Evolutionary conservation across 2,329 filamentous ascomycete species (phyloP), one percentile per base, ranked within the genome.

Genomic region (Colletotrichum nymphaeae): DNA sequence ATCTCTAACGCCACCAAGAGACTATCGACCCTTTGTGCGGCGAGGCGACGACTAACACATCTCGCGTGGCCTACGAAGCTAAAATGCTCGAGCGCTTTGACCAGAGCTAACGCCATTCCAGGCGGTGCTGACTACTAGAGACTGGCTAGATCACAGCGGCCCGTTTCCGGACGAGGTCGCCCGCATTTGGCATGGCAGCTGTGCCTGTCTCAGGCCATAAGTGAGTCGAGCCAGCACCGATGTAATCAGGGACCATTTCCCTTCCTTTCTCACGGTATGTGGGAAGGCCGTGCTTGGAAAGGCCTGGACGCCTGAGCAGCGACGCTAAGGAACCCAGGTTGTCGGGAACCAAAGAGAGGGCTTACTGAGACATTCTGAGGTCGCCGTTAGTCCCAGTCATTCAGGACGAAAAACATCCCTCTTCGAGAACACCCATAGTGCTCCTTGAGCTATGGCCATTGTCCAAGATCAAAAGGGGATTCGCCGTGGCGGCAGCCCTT

Each of bases 1-100:
- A 57, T 49, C 56, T n/a, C 28, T 16, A 22, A 32, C 63, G 69
- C 63, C 56, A 63, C 69, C 9, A 19, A 12, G 22, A 28, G 19
- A 28, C 56, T 62, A 56, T 6, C 6, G 1, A 26, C 22, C 26
- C 69, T 72, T 63, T 72, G 58, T 58, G 35, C 9, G 19, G n/a
- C 53, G 6, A 58, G 52, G 42, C n/a, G 57, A 22, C 14, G 42
- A 12, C 58, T 42, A 46, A 72, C 52, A 69, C 65, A 69, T 42
- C 16, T 24, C 53, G 30, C 24, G 19, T 22, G 30, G 32, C 22
- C 49, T 68, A 24, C 5, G 8, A 14, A 32, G 30, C 53, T 22
- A 58, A 24, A 6, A n/a, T 11, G n/a, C 26, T 52, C 11, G 49
- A 24, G 35, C 62, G 58, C 26, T 63, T 56, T 49, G 52, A 58